phyloP scores from a whole-genome alignment of 2,329 filamentous ascomycete genomes.

The Zymoseptoria tritici region DNA sequence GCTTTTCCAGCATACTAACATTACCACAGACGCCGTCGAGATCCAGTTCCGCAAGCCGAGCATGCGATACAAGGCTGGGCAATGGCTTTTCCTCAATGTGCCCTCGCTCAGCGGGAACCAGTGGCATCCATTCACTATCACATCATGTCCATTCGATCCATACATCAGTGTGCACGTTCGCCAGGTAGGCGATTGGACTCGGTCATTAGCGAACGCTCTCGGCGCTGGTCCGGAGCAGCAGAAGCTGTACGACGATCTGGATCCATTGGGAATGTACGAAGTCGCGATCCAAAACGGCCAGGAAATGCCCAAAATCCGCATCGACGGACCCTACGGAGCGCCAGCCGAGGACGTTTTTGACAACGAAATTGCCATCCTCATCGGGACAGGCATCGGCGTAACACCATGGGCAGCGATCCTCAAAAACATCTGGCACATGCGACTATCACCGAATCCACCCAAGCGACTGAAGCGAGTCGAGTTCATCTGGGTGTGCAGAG shows the following conservation, averaged over 20 bases:
- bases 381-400: slow-evolving; percentile 80
- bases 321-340: slow-evolving; percentile 93
- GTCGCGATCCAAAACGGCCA: slow-evolving; percentile 90
- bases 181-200: slow-evolving; percentile 94
- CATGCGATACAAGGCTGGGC: slow-evolving; percentile 96
- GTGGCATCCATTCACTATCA: slow-evolving; percentile 99
- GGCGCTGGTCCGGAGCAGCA: slow-evolving; percentile 81
- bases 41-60: slow-evolving; percentile 95
- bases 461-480: slow-evolving; percentile 86
- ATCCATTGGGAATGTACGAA: slow-evolving; percentile 96
- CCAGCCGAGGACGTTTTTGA: slow-evolving; percentile 96
- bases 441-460: slow-evolving; percentile 81
- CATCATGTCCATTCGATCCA: slow-evolving; percentile 90
- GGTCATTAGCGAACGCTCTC: slow-evolving; percentile 87
- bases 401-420: slow-evolving; percentile 81
- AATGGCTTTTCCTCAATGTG: slow-evolving; percentile 95
- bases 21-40: slow-evolving; percentile 70
- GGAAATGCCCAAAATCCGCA: slow-evolving; percentile 79
- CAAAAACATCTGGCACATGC: slow-evolving; percentile 98
- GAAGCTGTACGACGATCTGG: slow-evolving; percentile 82
- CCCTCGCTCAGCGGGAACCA: slow-evolving; percentile 81
- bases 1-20: slow-evolving; percentile 18
- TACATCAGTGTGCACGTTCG: slow-evolving; percentile 93
- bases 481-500: slow-evolving; percentile 98
- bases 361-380: slow-evolving; percentile 79